Percentiles rank a stretch among this genome's conserved stretches.
phyloP scores from a whole-genome alignment of 495 filamentous ascomycete species.

The Chaetomidium leptoderma region DNA sequence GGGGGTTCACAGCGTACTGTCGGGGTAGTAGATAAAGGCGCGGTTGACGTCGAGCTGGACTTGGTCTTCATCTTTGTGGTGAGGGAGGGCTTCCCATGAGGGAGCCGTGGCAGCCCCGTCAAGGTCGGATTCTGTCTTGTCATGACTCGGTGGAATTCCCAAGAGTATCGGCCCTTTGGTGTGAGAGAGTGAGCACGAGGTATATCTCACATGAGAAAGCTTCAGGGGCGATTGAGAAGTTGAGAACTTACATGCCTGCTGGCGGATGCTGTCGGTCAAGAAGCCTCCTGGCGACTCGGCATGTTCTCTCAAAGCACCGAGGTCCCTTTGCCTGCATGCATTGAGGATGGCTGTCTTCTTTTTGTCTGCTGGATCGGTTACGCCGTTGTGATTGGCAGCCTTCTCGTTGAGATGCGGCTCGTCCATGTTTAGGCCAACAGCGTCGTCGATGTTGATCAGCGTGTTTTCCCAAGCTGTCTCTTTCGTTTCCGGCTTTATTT shows the following conservation, averaged over 20 bases:
- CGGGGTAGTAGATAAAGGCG: slow-evolving; percentile 95
- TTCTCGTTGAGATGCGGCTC: slow-evolving; percentile 21
- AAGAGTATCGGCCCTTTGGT: slow-evolving; percentile 86
- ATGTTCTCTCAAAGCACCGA: slow-evolving; percentile 57
- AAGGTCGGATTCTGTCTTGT: slow-evolving; percentile 12
- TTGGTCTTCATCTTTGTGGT: slow-evolving; percentile 80
- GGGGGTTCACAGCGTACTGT: slow-evolving; percentile 48
- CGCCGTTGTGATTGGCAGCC: slow-evolving; percentile 1
- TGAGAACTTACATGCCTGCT: slow-evolving; percentile 71
- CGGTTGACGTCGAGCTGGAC: slow-evolving; percentile 87
- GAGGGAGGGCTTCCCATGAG: slow-evolving; percentile 54
- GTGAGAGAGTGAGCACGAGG: slow-evolving; percentile 11
- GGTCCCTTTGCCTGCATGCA: slow-evolving; percentile 63
- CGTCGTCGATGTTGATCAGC: too few species aligned
- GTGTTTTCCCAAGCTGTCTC: too few species aligned
- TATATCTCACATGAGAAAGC: too few species aligned
- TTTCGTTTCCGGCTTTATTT: too few species aligned
- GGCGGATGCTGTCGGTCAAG: slow-evolving; percentile 72
- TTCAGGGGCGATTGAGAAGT: neutral
- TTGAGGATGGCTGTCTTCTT: slow-evolving; percentile 48
- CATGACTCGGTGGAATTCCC: slow-evolving; percentile 41
- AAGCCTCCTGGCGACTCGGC: slow-evolving; percentile 74
- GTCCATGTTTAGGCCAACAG: neutral
- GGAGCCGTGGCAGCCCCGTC: slow-evolving; percentile 22
- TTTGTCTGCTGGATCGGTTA: neutral